A percentile compares a stretch with the other conserved stretches of the same genome.
phyloP scores from a whole-genome alignment of 768 basidiomycete genomes.

The Leucocoprinus sp. region DNA sequence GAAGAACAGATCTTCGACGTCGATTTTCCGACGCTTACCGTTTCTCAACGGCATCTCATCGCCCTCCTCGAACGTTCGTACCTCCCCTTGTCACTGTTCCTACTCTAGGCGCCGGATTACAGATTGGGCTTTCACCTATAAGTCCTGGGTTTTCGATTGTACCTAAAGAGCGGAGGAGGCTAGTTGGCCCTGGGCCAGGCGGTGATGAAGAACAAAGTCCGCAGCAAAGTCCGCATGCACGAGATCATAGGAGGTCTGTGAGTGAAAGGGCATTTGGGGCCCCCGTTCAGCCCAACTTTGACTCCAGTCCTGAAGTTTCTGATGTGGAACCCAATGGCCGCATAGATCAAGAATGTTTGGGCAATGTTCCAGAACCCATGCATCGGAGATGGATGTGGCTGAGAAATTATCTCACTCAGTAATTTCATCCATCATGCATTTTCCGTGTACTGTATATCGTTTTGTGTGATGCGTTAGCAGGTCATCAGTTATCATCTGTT shows the following conservation, averaged over 20 bases:
- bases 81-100: constrained; percentile 30
- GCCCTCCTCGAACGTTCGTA: constrained; percentile 14
- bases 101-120: constrained; percentile 47
- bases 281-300: not conserved
- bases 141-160: constrained; percentile 73
- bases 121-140: constrained; percentile 67
- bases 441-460: no score
- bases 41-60: constrained; percentile 2
- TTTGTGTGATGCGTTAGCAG: no score
- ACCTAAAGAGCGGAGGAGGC: constrained; percentile 42
- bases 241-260: constrained; percentile 35
- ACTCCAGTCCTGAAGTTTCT: not conserved
- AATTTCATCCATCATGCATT: no score
- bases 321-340: not conserved
- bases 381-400: constrained; percentile 23
- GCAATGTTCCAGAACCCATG: not conserved
- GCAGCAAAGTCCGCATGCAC: constrained; percentile 16
- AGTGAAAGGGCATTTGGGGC: constrained; percentile 40
- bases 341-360: not conserved
- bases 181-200: constrained; percentile 25
- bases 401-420: constrained; percentile 12
- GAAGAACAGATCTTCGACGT: constrained; percentile 1
- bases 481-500: no score
- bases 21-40: constrained; percentile 1
- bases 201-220: constrained; percentile 14